A percentile compares a stretch with the other conserved stretches of the same genome.
Evolutionary conservation across 306 rosid genomes (phyloP).

Genomic region (Vigna hirtella): DNA sequence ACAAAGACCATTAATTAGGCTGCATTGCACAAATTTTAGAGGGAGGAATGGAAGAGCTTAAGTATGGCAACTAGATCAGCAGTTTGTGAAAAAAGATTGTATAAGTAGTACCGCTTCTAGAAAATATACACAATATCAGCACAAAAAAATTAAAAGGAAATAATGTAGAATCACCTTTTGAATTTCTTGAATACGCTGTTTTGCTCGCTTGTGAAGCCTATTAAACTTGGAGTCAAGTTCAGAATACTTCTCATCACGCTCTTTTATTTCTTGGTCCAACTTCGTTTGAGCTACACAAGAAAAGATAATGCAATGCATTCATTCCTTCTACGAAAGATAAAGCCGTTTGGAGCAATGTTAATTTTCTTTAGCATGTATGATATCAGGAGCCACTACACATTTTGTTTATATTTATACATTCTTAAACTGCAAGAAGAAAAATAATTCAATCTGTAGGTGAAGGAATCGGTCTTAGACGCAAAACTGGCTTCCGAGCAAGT

Average conservation of each 20-base stretch:
- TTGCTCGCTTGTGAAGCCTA: slow-evolving; percentile 97
- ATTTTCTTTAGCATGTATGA: slow-evolving; percentile 19
- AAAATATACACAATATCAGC: slow-evolving; percentile 35
- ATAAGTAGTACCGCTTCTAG: slow-evolving; percentile 18
- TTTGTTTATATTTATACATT: slow-evolving; percentile 22
- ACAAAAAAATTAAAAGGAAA: slow-evolving; percentile 19
- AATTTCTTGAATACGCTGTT: slow-evolving; percentile 96
- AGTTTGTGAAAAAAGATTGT: slow-evolving; percentile 23
- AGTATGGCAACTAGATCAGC: slow-evolving; percentile 19
- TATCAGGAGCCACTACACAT: slow-evolving; percentile 14
- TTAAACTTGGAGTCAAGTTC: slow-evolving; percentile 90
- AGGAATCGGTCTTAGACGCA: slow-evolving; percentile 35
- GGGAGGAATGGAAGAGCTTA: neutral
- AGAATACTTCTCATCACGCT: slow-evolving; percentile 88
- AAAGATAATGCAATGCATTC: slow-evolving; percentile 42
- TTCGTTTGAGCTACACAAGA: slow-evolving; percentile 72
- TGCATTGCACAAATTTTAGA: slow-evolving; percentile 11
- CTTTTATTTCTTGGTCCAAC: slow-evolving; percentile 85
- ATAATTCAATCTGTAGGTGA: slow-evolving; percentile 25
- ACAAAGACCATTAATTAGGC: slow-evolving; percentile 20
- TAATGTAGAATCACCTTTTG: slow-evolving; percentile 69
- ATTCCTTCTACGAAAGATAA: slow-evolving; percentile 41
- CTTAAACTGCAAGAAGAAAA: slow-evolving; percentile 30
- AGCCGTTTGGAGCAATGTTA: slow-evolving; percentile 25
- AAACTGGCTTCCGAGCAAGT: slow-evolving; percentile 23